These are phyloP conservation scores for Xylariaceae sp. DNA, from an alignment of 2,329 filamentous ascomycete genomes.

Conservation along the genomic window DNA sequence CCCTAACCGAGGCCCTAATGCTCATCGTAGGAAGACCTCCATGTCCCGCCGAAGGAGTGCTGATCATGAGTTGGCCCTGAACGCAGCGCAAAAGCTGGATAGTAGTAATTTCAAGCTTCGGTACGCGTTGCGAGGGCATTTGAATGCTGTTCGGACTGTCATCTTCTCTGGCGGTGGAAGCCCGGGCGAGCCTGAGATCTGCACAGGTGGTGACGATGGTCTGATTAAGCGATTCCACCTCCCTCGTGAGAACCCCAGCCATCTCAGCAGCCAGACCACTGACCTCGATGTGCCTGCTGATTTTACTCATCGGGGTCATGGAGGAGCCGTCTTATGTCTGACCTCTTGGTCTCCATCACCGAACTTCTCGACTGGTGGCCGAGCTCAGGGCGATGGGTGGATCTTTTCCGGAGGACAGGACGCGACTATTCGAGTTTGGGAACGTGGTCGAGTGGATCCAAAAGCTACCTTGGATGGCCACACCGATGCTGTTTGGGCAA, in stretches of 20 bases:
- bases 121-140: constrained; percentile 85
- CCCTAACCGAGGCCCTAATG: constrained; percentile 63
- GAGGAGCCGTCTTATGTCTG: constrained; percentile 82
- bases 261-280: constrained; percentile 52
- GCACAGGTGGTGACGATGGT: constrained; percentile 91
- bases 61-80: constrained; percentile 60
- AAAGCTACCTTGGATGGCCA: constrained; percentile 94
- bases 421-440: constrained; percentile 89
- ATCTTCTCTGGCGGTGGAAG: constrained; percentile 97
- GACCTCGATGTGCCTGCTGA: constrained; percentile 90
- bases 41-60: constrained; percentile 66
- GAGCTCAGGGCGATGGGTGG: constrained; percentile 90
- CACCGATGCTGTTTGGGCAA: constrained; percentile 91
- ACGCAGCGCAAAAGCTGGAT: constrained; percentile 58
- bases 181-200: constrained; percentile 93
- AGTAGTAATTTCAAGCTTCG: constrained; percentile 82
- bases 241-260: constrained; percentile 65
- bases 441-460: constrained; percentile 87
- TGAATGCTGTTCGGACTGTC: constrained; percentile 89
- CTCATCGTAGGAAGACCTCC: constrained; percentile 77
- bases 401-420: constrained; percentile 98
- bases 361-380: constrained; percentile 83
- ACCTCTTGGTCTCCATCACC: constrained; percentile 83
- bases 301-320: constrained; percentile 92
- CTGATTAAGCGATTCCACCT: constrained; percentile 97